phyloP scores from a whole-genome alignment of 2,329 filamentous ascomycete genomes.

The Pseudogymnoascus sp. region DNA sequence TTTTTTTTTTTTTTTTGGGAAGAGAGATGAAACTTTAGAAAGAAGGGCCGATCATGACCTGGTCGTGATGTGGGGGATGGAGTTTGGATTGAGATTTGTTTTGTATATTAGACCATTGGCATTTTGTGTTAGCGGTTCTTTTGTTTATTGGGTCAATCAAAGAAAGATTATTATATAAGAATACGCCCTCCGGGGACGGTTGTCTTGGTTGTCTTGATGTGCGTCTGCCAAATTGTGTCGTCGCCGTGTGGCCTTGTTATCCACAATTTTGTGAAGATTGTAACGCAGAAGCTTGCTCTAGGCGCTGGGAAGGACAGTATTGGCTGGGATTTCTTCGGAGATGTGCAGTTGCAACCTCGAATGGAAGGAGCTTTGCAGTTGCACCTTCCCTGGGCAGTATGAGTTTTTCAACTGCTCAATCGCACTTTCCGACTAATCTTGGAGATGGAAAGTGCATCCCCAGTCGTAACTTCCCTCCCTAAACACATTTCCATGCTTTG shows the following conservation, averaged over 20 bases:
- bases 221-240: not conserved
- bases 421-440: not conserved
- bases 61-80: not conserved
- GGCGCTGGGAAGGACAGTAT: not conserved
- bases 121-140: slow-evolving; percentile 1
- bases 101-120: slow-evolving; percentile 1
- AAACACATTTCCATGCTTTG: not conserved
- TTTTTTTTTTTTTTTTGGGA: not conserved
- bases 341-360: too few species aligned
- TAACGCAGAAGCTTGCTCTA: not conserved
- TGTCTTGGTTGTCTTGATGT: not conserved
- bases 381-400: not conserved
- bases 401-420: not conserved
- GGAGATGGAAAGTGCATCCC: not conserved
- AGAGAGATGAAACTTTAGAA: not conserved
- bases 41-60: not conserved
- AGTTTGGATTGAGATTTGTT: not conserved
- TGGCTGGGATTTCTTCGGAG: not conserved
- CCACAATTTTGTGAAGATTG: not conserved
- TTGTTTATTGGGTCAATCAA: not conserved
- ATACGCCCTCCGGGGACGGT: not conserved
- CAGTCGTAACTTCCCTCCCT: not conserved
- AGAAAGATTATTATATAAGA: not conserved
- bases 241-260: not conserved
- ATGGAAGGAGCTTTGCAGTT: too few species aligned